Evolutionary conservation across 2,329 filamentous ascomycete genomes (phyloP).

Genomic region (Penicillium occitanis): DNA sequence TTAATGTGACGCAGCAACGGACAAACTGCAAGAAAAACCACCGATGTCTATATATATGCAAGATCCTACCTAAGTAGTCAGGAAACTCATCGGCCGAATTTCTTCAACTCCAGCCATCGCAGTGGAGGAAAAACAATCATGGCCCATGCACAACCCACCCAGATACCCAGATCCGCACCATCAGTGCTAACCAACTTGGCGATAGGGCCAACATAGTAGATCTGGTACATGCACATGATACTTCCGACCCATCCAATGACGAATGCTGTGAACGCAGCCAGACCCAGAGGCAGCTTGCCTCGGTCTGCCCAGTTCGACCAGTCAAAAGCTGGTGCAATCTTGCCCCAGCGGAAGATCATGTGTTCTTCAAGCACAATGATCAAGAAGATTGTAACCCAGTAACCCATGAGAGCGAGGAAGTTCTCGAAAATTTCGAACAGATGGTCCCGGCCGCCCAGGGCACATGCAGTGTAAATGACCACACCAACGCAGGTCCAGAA

Average conservation of each 20-base stretch:
- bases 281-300: conserved; percentile 41
- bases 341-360: conserved; percentile 42
- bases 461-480: conserved; percentile 45
- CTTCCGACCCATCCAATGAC: conserved; percentile 43
- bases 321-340: conserved; percentile 32
- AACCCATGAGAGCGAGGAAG: conserved; percentile 49
- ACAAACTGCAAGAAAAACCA: background rate
- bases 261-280: conserved; percentile 41
- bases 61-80: background rate
- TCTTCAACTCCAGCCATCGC: conserved; percentile 35
- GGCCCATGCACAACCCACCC: conserved; percentile 39
- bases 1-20: background rate
- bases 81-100: conserved; percentile 29
- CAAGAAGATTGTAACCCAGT: conserved; percentile 48
- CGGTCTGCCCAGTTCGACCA: conserved; percentile 45
- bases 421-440: conserved; percentile 48
- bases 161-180: conserved; percentile 40
- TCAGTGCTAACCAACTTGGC: conserved; percentile 31
- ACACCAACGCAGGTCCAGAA: conserved; percentile 45
- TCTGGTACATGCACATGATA: conserved; percentile 44
- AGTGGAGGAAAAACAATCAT: conserved; percentile 37
- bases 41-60: background rate
- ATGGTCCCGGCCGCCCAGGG: conserved; percentile 45
- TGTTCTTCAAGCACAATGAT: conserved; percentile 46
- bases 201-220: conserved; percentile 41